A percentile compares a stretch with the other conserved stretches of the same genome.
Conservation (phyloP, 1,284 basidiomycete genomes). For the Exobasidium cylindrosporum region DNA sequence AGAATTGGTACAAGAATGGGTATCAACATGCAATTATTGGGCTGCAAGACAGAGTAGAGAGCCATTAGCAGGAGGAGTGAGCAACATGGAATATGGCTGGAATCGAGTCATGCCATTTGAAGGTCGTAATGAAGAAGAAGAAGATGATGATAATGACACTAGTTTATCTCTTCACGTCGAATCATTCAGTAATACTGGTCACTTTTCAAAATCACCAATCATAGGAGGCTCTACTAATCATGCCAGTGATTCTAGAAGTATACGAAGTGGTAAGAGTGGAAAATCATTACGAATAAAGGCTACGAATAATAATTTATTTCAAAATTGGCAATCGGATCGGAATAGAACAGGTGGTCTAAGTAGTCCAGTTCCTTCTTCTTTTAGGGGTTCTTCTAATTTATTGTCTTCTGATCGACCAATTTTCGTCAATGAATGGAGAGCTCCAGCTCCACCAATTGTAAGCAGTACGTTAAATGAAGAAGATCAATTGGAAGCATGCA, state of each 20-base stretch:
- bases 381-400: not conserved
- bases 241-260: not conserved
- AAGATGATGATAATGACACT: not conserved
- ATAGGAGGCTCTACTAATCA: not conserved
- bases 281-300: constrained; percentile 17
- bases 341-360: not conserved
- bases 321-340: not conserved
- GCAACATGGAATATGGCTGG: constrained; percentile 99
- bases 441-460: constrained; percentile 76
- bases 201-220: not conserved
- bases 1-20: constrained; percentile 96
- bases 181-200: not conserved
- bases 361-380: not conserved
- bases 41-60: constrained; percentile 88
- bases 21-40: constrained; percentile 98
- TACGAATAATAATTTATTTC: not conserved
- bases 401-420: constrained; percentile 60
- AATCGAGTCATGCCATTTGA: constrained; percentile 60
- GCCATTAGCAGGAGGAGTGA: constrained; percentile 87
- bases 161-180: too few relatives aligned
- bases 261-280: constrained; percentile 23
- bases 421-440: constrained; percentile 90
- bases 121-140: not conserved
- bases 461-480: constrained; percentile 86
- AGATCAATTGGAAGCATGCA: constrained; percentile 61